phyloP scores from a whole-genome alignment of 1,139 yeast genomes.

The Kurtzmaniella quercitrusa region DNA sequence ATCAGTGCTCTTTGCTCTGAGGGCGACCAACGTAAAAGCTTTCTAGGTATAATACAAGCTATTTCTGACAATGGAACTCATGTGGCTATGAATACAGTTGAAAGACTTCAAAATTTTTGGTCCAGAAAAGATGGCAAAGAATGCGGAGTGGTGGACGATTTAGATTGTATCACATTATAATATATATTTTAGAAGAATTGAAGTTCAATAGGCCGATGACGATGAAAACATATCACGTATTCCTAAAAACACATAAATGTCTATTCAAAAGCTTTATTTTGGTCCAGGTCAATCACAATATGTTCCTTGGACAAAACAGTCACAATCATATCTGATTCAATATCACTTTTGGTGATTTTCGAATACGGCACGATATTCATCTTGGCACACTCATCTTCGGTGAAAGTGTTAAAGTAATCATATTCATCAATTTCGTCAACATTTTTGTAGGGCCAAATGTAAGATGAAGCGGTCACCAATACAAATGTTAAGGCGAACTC shows the following conservation, averaged over 20 bases:
- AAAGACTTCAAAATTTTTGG: slow-evolving; percentile 8
- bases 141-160: slow-evolving; percentile 7
- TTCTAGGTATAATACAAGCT: slow-evolving; percentile 2
- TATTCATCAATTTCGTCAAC: slow-evolving; percentile 12
- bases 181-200: neutral
- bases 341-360: slow-evolving; percentile 3
- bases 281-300: neutral
- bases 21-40: slow-evolving; percentile 4
- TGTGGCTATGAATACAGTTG: slow-evolving; percentile 8
- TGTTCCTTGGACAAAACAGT: slow-evolving; percentile 5
- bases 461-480: slow-evolving; percentile 5
- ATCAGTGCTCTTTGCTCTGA: slow-evolving; percentile 9
- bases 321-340: slow-evolving; percentile 2
- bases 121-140: slow-evolving; percentile 7
- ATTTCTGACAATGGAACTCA: slow-evolving; percentile 7
- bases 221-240: neutral
- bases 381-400: slow-evolving; percentile 16
- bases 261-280: neutral
- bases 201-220: neutral
- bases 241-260: neutral
- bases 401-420: slow-evolving; percentile 18
- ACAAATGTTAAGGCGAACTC: slow-evolving; percentile 10
- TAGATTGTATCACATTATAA: slow-evolving; percentile 8
- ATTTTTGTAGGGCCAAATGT: slow-evolving; percentile 10
- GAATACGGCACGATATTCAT: slow-evolving; percentile 12